A percentile compares a stretch with the other conserved stretches of the same genome.
Evolutionary conservation across 2,329 filamentous ascomycete species (phyloP).

Genomic region (Neonectria neomacrospora): DNA sequence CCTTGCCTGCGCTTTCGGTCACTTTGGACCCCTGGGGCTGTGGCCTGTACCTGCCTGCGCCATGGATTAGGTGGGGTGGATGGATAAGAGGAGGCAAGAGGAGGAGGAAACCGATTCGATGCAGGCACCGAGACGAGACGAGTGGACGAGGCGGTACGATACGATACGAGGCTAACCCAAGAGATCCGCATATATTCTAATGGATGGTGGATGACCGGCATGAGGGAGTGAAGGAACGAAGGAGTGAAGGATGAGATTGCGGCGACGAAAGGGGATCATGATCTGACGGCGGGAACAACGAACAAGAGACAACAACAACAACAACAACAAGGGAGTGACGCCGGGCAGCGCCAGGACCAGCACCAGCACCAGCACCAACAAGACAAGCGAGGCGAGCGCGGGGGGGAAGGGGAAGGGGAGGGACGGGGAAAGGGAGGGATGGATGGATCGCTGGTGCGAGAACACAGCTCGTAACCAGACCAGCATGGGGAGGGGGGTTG

Average conservation of each 20-base stretch:
- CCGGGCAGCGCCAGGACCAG: background rate
- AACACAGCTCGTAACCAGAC: background rate
- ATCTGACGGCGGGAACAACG: slow-evolving; percentile 13
- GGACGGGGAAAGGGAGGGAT: background rate
- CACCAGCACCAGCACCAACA: background rate
- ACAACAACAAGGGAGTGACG: background rate
- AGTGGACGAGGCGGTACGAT: background rate
- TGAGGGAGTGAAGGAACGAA: background rate
- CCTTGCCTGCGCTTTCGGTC: slow-evolving; percentile 22
- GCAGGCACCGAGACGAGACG: background rate
- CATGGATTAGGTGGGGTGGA: background rate
- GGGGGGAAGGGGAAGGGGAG: background rate
- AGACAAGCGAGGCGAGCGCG: slow-evolving; percentile 7
- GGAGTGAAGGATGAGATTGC: slow-evolving; percentile 13
- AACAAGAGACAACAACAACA: slow-evolving; percentile 1
- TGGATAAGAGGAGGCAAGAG: slow-evolving; percentile 4
- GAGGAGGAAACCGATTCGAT: background rate
- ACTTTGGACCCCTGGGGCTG: background rate
- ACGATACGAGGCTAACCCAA: background rate
- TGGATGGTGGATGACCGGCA: slow-evolving; percentile 22
- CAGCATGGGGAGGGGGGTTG: background rate
- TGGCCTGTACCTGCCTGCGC: background rate
- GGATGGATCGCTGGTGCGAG: background rate
- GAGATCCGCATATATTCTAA: background rate
- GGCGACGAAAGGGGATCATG: slow-evolving; percentile 2